These are phyloP conservation scores for Taiozyma sp. DNA, from an alignment of 1,139 yeast genomes.

Conservation along the genomic window DNA sequence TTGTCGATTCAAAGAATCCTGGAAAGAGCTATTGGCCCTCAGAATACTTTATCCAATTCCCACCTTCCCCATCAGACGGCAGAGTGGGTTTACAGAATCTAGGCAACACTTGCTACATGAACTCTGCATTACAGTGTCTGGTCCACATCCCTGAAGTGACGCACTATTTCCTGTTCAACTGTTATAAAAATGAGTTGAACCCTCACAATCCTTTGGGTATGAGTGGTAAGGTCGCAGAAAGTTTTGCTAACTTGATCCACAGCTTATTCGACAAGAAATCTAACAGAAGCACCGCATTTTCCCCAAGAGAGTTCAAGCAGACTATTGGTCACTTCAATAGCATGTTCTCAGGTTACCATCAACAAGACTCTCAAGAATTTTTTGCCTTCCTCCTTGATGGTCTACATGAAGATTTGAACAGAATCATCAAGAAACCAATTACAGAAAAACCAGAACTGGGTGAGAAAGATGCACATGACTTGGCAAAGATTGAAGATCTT, in stretches of 20 bases:
- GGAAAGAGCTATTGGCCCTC: constrained; percentile 32
- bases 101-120: constrained; percentile 97
- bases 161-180: constrained; percentile 62
- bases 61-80: constrained; percentile 37
- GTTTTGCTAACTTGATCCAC: constrained; percentile 65
- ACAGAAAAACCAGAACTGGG: constrained; percentile 83
- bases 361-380: constrained; percentile 96
- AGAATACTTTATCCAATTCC: constrained; percentile 26
- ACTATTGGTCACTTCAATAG: constrained; percentile 77
- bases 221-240: constrained; percentile 72
- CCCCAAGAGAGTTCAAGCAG: constrained; percentile 74
- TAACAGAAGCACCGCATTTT: constrained; percentile 20
- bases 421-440: constrained; percentile 78
- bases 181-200: constrained; percentile 68
- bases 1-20: background rate
- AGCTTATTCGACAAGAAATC: constrained; percentile 44
- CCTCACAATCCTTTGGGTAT: constrained; percentile 79
- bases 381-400: constrained; percentile 88
- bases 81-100: constrained; percentile 69
- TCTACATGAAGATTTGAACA: constrained; percentile 87
- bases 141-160: constrained; percentile 83
- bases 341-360: constrained; percentile 83
- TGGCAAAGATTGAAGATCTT: constrained; percentile 49
- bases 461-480: constrained; percentile 52
- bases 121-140: constrained; percentile 89